Percentiles rank a stretch among this genome's conserved stretches.
Evolutionary conservation across 305 asterid species (phyloP).

Genomic region (Solanum aculeatissimum): DNA sequence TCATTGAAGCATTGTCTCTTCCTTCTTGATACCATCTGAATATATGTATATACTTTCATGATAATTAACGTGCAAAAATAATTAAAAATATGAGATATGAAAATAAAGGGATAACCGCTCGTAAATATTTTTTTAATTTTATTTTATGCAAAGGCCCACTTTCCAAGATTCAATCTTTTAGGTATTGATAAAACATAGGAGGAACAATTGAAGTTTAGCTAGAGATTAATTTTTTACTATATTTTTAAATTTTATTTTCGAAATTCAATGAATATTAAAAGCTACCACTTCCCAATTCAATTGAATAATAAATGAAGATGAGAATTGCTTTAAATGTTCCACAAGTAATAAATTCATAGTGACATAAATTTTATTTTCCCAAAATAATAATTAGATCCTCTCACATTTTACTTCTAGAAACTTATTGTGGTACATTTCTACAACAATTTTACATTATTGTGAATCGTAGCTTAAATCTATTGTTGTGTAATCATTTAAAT

Average conservation of each 20-base stretch:
- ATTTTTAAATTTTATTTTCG: neutral
- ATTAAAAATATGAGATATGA: no score
- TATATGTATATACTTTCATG: no score
- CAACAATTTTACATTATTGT: neutral
- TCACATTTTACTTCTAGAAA: neutral
- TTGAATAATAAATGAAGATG: neutral
- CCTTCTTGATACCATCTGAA: no score
- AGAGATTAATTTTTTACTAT: neutral
- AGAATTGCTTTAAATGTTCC: neutral
- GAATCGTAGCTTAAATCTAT: no score
- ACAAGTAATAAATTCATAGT: neutral
- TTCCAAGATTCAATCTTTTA: neutral
- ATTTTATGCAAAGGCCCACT: neutral
- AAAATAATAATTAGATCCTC: neutral
- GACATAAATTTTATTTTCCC: neutral
- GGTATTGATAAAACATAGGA: neutral
- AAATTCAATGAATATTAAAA: neutral
- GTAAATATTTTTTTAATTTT: neutral
- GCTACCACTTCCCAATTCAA: neutral
- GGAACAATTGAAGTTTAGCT: neutral
- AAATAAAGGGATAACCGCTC: no score
- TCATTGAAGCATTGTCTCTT: no score
- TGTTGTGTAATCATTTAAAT: neutral
- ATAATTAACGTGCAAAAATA: no score
- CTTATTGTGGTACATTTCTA: neutral